Evolutionary conservation across 805 yeast genomes (phyloP).

Genomic region (Kodamaea hsintzibuensis): DNA sequence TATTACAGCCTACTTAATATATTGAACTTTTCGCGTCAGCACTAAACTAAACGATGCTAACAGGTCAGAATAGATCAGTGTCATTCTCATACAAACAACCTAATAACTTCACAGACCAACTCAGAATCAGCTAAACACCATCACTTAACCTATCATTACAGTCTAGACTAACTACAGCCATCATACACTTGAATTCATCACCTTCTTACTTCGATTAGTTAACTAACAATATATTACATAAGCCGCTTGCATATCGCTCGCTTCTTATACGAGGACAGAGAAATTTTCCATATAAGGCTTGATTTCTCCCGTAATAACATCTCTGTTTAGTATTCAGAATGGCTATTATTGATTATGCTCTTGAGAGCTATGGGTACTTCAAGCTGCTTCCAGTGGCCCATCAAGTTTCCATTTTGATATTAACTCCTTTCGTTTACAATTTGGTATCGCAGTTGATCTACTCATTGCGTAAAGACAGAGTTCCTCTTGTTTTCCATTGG

Average conservation of each 20-base stretch:
- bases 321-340: constrained; percentile 14
- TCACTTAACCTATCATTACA: no score
- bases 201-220: no score
- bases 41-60: no score
- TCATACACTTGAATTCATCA: neutral
- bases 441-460: constrained; percentile 66
- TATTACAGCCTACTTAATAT: no score
- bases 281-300: neutral
- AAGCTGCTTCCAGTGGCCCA: constrained; percentile 25
- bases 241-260: neutral
- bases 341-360: constrained; percentile 25
- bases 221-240: no score
- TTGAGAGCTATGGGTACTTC: constrained; percentile 19
- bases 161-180: no score
- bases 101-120: no score
- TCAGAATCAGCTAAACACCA: no score
- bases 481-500: constrained; percentile 88
- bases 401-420: constrained; percentile 34
- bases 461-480: constrained; percentile 77
- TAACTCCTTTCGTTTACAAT: constrained; percentile 65
- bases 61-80: no score
- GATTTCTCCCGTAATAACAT: neutral
- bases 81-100: no score
- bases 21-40: no score
- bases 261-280: constrained; percentile 4